Evolutionary conservation across 1,284 basidiomycete genomes (phyloP), one percentile per base, ranked within the genome.

Genomic region (Apiotrichum brassicae): DNA sequence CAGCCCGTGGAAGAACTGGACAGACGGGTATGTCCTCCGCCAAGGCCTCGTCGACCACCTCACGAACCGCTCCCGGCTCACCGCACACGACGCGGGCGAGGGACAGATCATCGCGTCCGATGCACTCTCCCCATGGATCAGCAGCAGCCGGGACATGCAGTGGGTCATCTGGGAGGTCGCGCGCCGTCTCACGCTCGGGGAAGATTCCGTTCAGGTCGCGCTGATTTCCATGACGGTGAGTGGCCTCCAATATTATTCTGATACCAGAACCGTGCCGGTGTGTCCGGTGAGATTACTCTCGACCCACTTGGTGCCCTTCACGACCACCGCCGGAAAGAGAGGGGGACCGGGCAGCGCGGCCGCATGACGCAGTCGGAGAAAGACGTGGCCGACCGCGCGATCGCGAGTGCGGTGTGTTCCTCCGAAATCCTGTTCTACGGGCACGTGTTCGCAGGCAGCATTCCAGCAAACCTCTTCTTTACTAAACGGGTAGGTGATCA

Each of bases 91-190:
- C 16, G 51, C 16, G 32, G 50, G 26, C 47, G 46, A 28, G 46
- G 48, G 25, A 20, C 54, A 6, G 42, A 53, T 30, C 51, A 57
- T 36, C 37, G 48, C 18, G 19, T 22, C 36, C 41, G 66, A 68
- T 48, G 62, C 63, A 20, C 49, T 51, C 25, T 50, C 53, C 2
- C 58, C 60, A 6, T 68, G 63, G 62, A 61, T 68, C 19, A 56
- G 51, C n/a, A 49, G 49, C 3, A 51, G 47, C 13, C 16, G 28
- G 9, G 43, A 48, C 33, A 39, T 63, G 16, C 25, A 41, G n/a
- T 66, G 66, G 66, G 49, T 42, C 6, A 49, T 66, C 12, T 66
- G 63, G 62, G 61, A 66, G 24, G 53, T 62, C 0, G 58, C 61
- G 16, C 57, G 62, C 23, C 49, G 61, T 2, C 49, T 49, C 12